Evolutionary conservation across 2,329 filamentous ascomycete genomes (phyloP).

Genomic region (Trichoderma sp.): DNA sequence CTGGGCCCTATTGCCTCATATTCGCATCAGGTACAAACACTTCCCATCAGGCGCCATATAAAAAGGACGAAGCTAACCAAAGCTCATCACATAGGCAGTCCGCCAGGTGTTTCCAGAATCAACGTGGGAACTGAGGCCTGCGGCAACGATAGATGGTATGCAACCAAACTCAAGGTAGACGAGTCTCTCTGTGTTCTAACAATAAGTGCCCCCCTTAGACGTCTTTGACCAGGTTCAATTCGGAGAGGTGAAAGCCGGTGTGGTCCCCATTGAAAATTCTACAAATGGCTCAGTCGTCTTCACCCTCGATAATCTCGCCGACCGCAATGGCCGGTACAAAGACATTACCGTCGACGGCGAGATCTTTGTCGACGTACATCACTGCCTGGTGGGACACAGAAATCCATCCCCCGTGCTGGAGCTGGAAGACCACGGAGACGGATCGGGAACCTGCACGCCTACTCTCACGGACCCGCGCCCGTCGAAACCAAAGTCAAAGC

Average conservation of each 20-base stretch:
- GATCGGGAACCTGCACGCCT: conserved; percentile 50
- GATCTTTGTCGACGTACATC: conserved; percentile 82
- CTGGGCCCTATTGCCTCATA: conserved; percentile 51
- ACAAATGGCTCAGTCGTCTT: conserved; percentile 90
- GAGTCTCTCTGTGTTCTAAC: not conserved
- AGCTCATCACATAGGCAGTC: conserved; percentile 38
- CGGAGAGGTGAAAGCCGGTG: conserved; percentile 63
- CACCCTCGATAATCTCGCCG: conserved; percentile 85
- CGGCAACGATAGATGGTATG: conserved; percentile 50
- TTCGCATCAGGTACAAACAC: conserved; percentile 46
- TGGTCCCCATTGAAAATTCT: conserved; percentile 94
- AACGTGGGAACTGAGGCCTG: conserved; percentile 49
- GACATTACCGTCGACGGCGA: conserved; percentile 78
- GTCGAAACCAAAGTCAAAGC: conserved; percentile 45
- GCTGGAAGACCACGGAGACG: conserved; percentile 32
- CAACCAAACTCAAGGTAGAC: not conserved
- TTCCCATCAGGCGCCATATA: not conserved
- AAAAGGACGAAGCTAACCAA: not conserved
- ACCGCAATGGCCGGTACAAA: conserved; percentile 61
- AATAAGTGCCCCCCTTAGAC: conserved; percentile 47
- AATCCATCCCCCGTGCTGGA: conserved; percentile 29
- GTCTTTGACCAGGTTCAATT: conserved; percentile 77
- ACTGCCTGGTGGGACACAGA: conserved; percentile 71
- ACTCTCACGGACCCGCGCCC: conserved; percentile 46
- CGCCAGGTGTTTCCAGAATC: conserved; percentile 48